Percentiles rank a stretch among this genome's conserved stretches.
phyloP scores from a whole-genome alignment of 2,329 filamentous ascomycete genomes.

The Neofusicoccum sp. region DNA sequence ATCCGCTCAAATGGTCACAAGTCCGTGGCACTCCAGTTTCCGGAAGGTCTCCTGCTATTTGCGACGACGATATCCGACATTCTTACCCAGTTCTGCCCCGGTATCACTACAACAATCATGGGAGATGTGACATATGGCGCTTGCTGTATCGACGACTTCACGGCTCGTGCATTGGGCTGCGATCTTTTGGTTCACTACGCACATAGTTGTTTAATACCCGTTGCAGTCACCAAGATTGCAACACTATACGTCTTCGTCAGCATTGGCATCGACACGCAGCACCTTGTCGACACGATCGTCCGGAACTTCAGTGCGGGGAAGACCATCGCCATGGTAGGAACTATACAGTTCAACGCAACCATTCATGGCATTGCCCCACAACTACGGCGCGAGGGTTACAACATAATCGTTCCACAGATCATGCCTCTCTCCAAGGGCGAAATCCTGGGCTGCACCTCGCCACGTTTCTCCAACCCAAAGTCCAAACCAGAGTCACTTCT shows the following conservation, averaged over 20 bases:
- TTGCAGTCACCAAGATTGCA: slow-evolving; percentile 94
- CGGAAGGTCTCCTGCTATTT: slow-evolving; percentile 90
- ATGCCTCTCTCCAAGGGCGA: slow-evolving; percentile 90
- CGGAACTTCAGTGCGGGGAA: slow-evolving; percentile 84
- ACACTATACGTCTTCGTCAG: slow-evolving; percentile 98
- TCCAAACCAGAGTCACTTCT: background rate
- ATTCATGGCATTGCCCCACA: slow-evolving; percentile 79
- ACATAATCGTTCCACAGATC: slow-evolving; percentile 85
- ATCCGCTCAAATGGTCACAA: slow-evolving; percentile 78
- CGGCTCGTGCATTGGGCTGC: slow-evolving; percentile 87
- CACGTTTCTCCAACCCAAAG: slow-evolving; percentile 51
- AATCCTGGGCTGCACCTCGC: slow-evolving; percentile 95
- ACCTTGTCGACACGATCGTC: slow-evolving; percentile 81
- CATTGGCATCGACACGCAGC: slow-evolving; percentile 88
- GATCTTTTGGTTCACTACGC: slow-evolving; percentile 96
- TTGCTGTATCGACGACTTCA: slow-evolving; percentile 98
- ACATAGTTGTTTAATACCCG: slow-evolving; percentile 92
- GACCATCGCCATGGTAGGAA: slow-evolving; percentile 89
- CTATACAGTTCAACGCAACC: slow-evolving; percentile 98
- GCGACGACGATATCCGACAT: slow-evolving; percentile 98
- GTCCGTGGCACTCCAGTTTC: slow-evolving; percentile 92
- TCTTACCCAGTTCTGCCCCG: slow-evolving; percentile 87
- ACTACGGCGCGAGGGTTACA: slow-evolving; percentile 81
- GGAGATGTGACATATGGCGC: slow-evolving; percentile 98
- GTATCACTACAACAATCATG: slow-evolving; percentile 94